Evolutionary conservation across 2,329 filamentous ascomycete species (phyloP).

Genomic region (Huntiella moniliformis): DNA sequence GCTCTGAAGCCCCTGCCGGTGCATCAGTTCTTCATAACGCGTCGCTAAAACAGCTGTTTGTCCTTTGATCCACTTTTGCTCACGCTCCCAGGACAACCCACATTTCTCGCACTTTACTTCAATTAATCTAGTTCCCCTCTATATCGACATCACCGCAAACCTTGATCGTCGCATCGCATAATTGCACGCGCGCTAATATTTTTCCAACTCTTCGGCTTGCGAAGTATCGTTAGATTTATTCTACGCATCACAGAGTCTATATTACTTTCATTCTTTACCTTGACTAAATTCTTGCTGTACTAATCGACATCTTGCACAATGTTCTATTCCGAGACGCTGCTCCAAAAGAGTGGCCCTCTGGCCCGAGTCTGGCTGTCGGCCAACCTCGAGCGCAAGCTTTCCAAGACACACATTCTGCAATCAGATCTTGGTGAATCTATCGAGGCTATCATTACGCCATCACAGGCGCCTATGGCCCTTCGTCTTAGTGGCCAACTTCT

Average conservation of each 20-base stretch:
- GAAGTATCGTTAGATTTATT: background rate
- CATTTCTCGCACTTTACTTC: slow-evolving; percentile 4
- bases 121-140: slow-evolving; percentile 3
- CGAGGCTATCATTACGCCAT: slow-evolving; percentile 80
- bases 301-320: slow-evolving; percentile 31
- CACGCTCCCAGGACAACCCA: slow-evolving; percentile 2
- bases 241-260: background rate
- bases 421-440: slow-evolving; percentile 91
- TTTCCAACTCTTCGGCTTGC: slow-evolving; percentile 1
- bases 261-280: background rate
- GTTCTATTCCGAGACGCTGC: slow-evolving; percentile 94
- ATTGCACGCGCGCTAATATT: background rate
- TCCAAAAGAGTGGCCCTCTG: slow-evolving; percentile 91
- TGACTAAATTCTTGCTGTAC: slow-evolving; percentile 9
- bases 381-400: slow-evolving; percentile 95
- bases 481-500: slow-evolving; percentile 86
- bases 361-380: slow-evolving; percentile 96
- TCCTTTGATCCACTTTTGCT: slow-evolving; percentile 2
- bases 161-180: slow-evolving; percentile 2
- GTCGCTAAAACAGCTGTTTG: slow-evolving; percentile 2
- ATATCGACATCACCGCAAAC: background rate
- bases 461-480: slow-evolving; percentile 84
- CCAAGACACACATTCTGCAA: slow-evolving; percentile 87
- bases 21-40: background rate
- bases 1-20: too few relatives aligned